Base-by-base conservation (phyloP, 176 grass and related monocot genomes). In the Lolium perenne region DNA sequence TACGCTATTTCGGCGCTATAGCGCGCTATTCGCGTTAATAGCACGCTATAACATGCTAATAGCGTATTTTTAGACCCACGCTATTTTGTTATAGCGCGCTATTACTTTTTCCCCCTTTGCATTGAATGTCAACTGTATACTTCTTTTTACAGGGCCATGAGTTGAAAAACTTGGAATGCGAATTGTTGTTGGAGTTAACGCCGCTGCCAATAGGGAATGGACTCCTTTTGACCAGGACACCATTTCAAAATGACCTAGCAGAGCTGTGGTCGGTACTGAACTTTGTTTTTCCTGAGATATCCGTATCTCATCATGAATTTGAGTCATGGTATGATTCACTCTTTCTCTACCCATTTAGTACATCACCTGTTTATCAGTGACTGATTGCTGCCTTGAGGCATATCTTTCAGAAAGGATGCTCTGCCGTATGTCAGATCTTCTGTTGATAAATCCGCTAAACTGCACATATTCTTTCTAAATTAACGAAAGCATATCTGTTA, bases 221-320 rank as follows among this genome's bases (percentile, higher is more conserved):
- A 57, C 88, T 98, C 47, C 93, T 98, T 84, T 84, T 98, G 41
- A 98, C 96, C 66, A 88, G 93, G 51, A 95, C 93, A 60, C 96
- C 91, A 35, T 86, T 95, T 83, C 93, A 94, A 69, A 98, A 98
- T 75, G 94, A 98, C 86, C 86, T 94, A 40, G 88, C 91, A 26
- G 96, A 98, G 64, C 82, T 98, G 45, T 98, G 96, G 96, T 95
- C 96, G 2, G 85, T 98, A 23, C 74, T 98, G 82, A 98, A 98
- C 67, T 98, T 95, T 60, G 95, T 92, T 89, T 86, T 98, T 54
- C 96, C 96, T 62, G 84, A 89, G 79, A 94, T 95, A 71, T 98
- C 95, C 86, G 89, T 93, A 75, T 98, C 91, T 20, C 91, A 95
- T 79, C n/a, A 84, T 21, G 96, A 98, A 78, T 92, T 98, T 65